phyloP scores from a whole-genome alignment of 2,329 filamentous ascomycete genomes.

The Metarhizium robertsii region DNA sequence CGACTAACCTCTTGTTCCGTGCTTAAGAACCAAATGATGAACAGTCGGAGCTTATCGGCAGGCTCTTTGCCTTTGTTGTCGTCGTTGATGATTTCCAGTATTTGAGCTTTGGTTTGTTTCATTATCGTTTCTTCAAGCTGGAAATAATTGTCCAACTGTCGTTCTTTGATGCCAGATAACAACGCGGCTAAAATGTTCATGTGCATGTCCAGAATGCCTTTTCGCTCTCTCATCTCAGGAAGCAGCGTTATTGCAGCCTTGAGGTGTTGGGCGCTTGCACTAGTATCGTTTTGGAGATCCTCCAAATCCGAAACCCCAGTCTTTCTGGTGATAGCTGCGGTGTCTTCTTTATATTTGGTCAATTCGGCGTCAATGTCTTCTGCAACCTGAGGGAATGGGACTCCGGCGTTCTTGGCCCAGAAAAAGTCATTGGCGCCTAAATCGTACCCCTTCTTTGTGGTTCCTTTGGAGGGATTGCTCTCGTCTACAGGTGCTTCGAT shows the following conservation, averaged over 20 bases:
- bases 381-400: slow-evolving; percentile 90
- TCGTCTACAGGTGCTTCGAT: slow-evolving; percentile 79
- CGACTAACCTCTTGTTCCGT: slow-evolving; percentile 82
- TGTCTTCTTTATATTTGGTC: slow-evolving; percentile 91
- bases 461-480: slow-evolving; percentile 60
- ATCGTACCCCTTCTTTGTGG: slow-evolving; percentile 84
- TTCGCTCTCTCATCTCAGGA: slow-evolving; percentile 85
- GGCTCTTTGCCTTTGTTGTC: slow-evolving; percentile 73
- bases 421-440: slow-evolving; percentile 88
- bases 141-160: slow-evolving; percentile 93
- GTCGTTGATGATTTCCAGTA: slow-evolving; percentile 79
- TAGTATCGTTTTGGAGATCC: slow-evolving; percentile 82
- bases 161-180: slow-evolving; percentile 75
- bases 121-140: slow-evolving; percentile 87
- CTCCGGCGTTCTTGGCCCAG: slow-evolving; percentile 84
- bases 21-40: slow-evolving; percentile 95
- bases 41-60: slow-evolving; percentile 81
- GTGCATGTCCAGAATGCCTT: slow-evolving; percentile 92
- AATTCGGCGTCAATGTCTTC: slow-evolving; percentile 93
- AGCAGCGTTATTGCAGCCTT: slow-evolving; percentile 92
- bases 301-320: slow-evolving; percentile 89
- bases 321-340: slow-evolving; percentile 87
- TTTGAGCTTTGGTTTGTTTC: slow-evolving; percentile 83
- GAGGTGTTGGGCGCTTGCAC: slow-evolving; percentile 82
- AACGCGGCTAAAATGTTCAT: slow-evolving; percentile 91